A percentile compares a stretch with the other conserved stretches of the same genome.
These are phyloP conservation scores for Globisporangium parvum DNA, from an alignment of 352 stramenopile species.

Conservation along the genomic window DNA sequence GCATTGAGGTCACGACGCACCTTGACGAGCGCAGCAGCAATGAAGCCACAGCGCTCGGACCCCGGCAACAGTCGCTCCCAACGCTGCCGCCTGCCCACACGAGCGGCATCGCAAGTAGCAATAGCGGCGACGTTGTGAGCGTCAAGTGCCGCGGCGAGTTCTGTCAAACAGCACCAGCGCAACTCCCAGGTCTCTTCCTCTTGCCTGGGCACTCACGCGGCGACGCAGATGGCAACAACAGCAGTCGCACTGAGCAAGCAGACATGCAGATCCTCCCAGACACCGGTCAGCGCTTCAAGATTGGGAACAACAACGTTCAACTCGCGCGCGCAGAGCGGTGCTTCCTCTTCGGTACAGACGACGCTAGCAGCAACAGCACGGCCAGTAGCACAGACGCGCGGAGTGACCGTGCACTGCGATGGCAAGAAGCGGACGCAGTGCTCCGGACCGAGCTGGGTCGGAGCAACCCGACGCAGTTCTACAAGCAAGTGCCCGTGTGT, in stretches of 20 bases:
- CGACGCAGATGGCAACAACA: not conserved
- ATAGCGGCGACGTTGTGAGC: not conserved
- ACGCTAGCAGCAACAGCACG: not conserved
- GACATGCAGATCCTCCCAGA: constrained; percentile 27
- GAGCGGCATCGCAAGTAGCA: constrained; percentile 3
- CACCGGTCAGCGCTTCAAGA: constrained; percentile 50
- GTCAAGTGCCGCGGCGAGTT: constrained; percentile 69
- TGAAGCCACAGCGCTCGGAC: not conserved
- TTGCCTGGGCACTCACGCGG: not conserved
- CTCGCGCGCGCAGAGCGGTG: constrained; percentile 52
- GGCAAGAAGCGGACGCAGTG: constrained; percentile 61
- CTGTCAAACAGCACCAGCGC: constrained; percentile 28
- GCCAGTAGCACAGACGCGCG: constrained; percentile 5
- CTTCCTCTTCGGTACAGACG: constrained; percentile 28
- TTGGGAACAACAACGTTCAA: constrained; percentile 70
- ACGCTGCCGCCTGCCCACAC: constrained; percentile 18
- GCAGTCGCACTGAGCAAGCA: constrained; percentile 7
- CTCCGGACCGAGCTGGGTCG: constrained; percentile 58
- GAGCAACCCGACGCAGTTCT: constrained; percentile 60
- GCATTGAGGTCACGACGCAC: constrained; percentile 6
- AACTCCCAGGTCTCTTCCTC: constrained; percentile 28
- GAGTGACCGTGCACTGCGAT: constrained; percentile 27
- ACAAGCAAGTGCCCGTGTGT: constrained; percentile 74
- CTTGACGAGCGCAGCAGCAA: not conserved
- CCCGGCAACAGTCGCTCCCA: constrained; percentile 31